These are phyloP conservation scores for Kappamyces sp. DNA, from an alignment of 192 early-diverging fungal genomes.

Conservation along the genomic window DNA sequence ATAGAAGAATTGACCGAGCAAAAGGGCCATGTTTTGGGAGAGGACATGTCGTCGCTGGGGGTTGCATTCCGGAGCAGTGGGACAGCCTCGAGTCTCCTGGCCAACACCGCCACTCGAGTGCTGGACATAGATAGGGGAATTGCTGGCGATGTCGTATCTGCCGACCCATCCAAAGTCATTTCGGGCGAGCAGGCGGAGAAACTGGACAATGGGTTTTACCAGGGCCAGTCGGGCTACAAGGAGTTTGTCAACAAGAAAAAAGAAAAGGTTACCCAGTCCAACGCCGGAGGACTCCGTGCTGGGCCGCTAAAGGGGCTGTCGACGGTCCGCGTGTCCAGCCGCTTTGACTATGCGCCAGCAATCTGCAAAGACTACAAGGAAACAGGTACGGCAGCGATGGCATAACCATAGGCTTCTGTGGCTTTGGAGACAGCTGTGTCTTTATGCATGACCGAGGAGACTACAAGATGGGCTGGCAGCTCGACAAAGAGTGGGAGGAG, in stretches of 20 bases:
- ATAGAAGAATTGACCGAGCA: no score
- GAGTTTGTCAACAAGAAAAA: conserved; percentile 56
- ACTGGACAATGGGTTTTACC: conserved; percentile 51
- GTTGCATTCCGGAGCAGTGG: conserved; percentile 25
- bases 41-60: neutral
- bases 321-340: conserved; percentile 71
- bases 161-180: neutral
- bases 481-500: conserved; percentile 98
- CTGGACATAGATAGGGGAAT: conserved; percentile 44
- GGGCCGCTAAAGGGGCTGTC: conserved; percentile 67
- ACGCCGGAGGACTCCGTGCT: conserved; percentile 46
- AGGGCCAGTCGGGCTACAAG: conserved; percentile 64
- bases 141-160: conserved; percentile 4
- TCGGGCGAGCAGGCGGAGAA: conserved; percentile 32
- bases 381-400: conserved; percentile 17
- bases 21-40: no score
- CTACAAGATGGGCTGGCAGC: conserved; percentile 94
- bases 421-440: conserved; percentile 95
- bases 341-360: conserved; percentile 96
- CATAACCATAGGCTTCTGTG: conserved; percentile 66
- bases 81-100: conserved; percentile 35
- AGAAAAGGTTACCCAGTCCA: conserved; percentile 49
- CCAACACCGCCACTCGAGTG: conserved; percentile 38
- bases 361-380: conserved; percentile 98
- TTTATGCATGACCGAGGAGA: conserved; percentile 97